A percentile compares a stretch with the other conserved stretches of the same genome.
These are phyloP conservation scores for Amphirosellinia nigrospora DNA, from an alignment of 495 filamentous ascomycete species.

Conservation along the genomic window DNA sequence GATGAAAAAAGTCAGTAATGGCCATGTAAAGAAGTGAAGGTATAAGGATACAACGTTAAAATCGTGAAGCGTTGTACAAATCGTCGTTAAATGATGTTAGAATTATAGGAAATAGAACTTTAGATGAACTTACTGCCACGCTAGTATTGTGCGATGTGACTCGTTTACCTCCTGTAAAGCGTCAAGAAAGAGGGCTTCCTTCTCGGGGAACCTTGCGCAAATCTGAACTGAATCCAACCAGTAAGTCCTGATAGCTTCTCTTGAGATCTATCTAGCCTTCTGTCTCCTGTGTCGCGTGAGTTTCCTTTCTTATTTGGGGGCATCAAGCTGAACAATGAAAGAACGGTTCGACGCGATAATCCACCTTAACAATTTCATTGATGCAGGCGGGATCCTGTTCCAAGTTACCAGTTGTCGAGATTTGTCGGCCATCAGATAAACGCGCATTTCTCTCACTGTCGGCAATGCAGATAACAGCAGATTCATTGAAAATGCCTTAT, in stretches of 20 bases:
- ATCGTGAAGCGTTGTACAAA: background rate
- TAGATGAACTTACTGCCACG: conserved; percentile 53
- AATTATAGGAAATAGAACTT: conserved; percentile 46
- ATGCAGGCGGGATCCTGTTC: conserved; percentile 68
- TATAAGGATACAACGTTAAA: background rate
- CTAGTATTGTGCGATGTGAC: conserved; percentile 31
- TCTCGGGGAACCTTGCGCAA: conserved; percentile 89
- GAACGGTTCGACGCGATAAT: conserved; percentile 91
- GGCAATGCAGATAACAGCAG: conserved; percentile 73
- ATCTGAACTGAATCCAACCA: conserved; percentile 80
- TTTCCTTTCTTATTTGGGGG: conserved; percentile 30
- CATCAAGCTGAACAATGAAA: conserved; percentile 76
- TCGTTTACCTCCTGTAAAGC: conserved; percentile 59
- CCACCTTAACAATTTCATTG: conserved; percentile 78
- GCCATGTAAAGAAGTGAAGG: background rate
- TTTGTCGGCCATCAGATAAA: conserved; percentile 57
- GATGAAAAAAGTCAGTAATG: background rate
- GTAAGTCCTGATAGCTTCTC: conserved; percentile 70
- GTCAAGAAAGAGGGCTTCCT: conserved; percentile 79
- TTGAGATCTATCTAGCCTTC: conserved; percentile 32
- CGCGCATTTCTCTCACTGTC: conserved; percentile 64
- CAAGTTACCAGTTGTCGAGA: conserved; percentile 61
- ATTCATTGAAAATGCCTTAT: conserved; percentile 63
- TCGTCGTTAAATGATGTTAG: background rate
- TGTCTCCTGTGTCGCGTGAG: conserved; percentile 15